Percentiles rank a stretch among this genome's conserved stretches.
These are phyloP conservation scores for Xerocomus minutiporus DNA, from an alignment of 1,284 basidiomycete species.

Conservation along the genomic window DNA sequence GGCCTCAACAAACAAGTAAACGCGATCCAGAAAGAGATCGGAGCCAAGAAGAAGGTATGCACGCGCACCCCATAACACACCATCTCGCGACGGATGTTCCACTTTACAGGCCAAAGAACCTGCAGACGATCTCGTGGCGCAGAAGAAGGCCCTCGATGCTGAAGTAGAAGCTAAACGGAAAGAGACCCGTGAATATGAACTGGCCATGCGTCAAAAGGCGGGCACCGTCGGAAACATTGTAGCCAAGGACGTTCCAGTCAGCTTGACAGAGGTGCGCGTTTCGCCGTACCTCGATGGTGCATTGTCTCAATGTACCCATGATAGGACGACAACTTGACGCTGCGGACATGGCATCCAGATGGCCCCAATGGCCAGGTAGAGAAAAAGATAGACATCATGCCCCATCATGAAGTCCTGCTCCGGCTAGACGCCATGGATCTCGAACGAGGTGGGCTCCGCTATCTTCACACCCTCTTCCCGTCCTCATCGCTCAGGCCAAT, in stretches of 20 bases:
- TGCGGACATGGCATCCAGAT: conserved; percentile 85
- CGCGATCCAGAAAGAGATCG: conserved; percentile 90
- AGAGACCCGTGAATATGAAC: conserved; percentile 74
- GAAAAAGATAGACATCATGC: conserved; percentile 75
- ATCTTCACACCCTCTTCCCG: not conserved
- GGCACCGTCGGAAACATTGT: conserved; percentile 90
- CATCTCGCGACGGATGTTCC: conserved; percentile 3
- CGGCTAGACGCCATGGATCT: conserved; percentile 94
- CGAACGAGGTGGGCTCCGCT: conserved; percentile 66
- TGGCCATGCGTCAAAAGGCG: conserved; percentile 76
- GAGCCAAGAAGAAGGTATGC: conserved; percentile 83
- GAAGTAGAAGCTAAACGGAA: conserved; percentile 76
- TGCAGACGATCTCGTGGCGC: conserved; percentile 79
- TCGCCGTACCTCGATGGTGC: conserved; percentile 11
- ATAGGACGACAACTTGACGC: conserved; percentile 83
- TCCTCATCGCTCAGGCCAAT: conserved; percentile 38
- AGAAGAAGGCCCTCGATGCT: conserved; percentile 78
- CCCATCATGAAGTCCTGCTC: conserved; percentile 95
- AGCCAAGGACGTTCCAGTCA: conserved; percentile 81
- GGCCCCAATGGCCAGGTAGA: conserved; percentile 60
- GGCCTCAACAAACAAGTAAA: conserved; percentile 81
- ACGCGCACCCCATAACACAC: not conserved
- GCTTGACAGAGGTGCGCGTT: conserved; percentile 73
- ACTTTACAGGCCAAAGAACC: conserved; percentile 75
- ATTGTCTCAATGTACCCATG: not conserved